phyloP scores from a whole-genome alignment of 2,329 filamentous ascomycete genomes.

The Fusarium citri region DNA sequence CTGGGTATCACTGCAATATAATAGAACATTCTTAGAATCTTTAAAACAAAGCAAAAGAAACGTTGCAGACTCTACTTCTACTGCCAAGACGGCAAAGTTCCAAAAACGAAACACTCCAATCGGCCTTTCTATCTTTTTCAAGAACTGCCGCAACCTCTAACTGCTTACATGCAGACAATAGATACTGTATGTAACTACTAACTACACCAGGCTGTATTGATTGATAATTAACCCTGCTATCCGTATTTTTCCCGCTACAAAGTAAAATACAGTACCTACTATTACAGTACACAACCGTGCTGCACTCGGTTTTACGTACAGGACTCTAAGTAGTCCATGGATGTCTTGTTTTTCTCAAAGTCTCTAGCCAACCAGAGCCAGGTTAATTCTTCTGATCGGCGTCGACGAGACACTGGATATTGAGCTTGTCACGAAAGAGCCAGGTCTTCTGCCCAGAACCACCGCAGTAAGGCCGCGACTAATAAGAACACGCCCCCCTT shows the following conservation, averaged over 20 bases:
- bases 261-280: neutral
- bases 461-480: slow-evolving; percentile 47
- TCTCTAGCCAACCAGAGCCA: slow-evolving; percentile 35
- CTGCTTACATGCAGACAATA: neutral
- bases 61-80: slow-evolving; percentile 2
- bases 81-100: slow-evolving; percentile 12
- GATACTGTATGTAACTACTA: neutral
- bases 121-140: slow-evolving; percentile 6
- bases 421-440: slow-evolving; percentile 39
- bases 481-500: slow-evolving; percentile 38
- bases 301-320: neutral
- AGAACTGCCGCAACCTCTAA: slow-evolving; percentile 7
- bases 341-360: slow-evolving; percentile 23
- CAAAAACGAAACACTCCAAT: slow-evolving; percentile 5
- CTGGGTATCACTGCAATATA: neutral
- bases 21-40: slow-evolving; percentile 7
- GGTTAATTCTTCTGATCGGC: slow-evolving; percentile 44
- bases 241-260: neutral
- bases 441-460: slow-evolving; percentile 39
- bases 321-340: neutral
- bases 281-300: neutral
- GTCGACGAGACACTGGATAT: slow-evolving; percentile 47
- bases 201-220: neutral
- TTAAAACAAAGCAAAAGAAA: slow-evolving; percentile 1
- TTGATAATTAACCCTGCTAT: neutral